Conservation (phyloP, 2,329 filamentous ascomycete genomes). For the Colletotrichum salicis region DNA sequence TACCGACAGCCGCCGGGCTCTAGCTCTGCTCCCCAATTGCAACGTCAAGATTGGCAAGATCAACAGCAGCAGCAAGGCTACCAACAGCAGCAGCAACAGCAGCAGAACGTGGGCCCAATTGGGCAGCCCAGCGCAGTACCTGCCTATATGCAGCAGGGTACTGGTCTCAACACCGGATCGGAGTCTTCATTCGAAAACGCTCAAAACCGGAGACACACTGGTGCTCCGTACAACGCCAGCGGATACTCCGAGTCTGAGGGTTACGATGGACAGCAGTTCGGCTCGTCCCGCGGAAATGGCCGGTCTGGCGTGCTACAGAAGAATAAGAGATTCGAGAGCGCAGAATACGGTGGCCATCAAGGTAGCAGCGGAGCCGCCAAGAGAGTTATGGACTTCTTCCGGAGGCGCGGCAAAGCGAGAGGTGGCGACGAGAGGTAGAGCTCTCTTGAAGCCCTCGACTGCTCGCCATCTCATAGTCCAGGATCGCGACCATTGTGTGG, state of each 20-base stretch:
- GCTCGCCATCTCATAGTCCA: conserved; percentile 15
- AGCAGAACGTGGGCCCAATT: conserved; percentile 49
- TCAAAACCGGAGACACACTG: conserved; percentile 46
- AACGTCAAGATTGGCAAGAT: conserved; percentile 41
- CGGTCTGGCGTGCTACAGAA: conserved; percentile 69
- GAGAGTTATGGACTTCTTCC: conserved; percentile 98
- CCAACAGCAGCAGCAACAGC: conserved; percentile 52
- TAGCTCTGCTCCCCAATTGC: conserved; percentile 43
- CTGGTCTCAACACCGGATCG: conserved; percentile 61
- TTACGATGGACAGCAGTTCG: conserved; percentile 52
- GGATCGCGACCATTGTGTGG: conserved; percentile 28
- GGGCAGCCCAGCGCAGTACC: conserved; percentile 56
- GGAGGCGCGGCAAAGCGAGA: conserved; percentile 82
- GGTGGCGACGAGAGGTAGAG: conserved; percentile 65
- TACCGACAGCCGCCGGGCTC: conserved; percentile 32
- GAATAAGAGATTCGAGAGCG: conserved; percentile 88
- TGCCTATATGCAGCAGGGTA: conserved; percentile 57
- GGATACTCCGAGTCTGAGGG: conserved; percentile 55
- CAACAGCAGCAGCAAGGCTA: conserved; percentile 47
- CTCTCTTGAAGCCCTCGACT: conserved; percentile 21
- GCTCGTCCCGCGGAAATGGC: conserved; percentile 40
- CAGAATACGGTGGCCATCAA: conserved; percentile 75
- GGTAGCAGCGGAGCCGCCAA: conserved; percentile 89
- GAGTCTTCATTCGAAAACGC: conserved; percentile 62
- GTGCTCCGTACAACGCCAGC: conserved; percentile 55